Evolutionary conservation across 202 grass and related monocot species (phyloP).

Genomic region (Eragrostis tef): DNA sequence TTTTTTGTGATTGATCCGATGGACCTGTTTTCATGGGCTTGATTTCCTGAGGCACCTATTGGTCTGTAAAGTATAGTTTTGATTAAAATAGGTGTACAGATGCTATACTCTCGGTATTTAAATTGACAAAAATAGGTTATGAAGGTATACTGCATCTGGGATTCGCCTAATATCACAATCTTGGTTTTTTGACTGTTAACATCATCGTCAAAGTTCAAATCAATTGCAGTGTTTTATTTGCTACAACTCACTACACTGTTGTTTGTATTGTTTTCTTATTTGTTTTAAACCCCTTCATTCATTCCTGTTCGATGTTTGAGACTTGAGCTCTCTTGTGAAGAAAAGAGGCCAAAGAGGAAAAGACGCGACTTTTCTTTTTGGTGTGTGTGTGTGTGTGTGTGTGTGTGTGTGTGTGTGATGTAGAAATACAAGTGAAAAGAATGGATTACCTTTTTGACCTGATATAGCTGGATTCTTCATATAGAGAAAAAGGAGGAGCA

Average conservation of each 20-base stretch:
- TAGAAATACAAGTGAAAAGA: neutral
- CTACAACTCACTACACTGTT: neutral
- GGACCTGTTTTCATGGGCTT: constrained; percentile 16
- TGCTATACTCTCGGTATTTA: neutral
- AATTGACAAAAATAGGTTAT: neutral
- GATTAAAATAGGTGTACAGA: neutral
- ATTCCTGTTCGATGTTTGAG: neutral
- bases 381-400: too few species aligned
- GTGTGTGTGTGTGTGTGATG: too few species aligned
- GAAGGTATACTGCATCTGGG: neutral
- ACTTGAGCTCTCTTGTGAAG: neutral
- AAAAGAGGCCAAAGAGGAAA: neutral
- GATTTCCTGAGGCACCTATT: constrained; percentile 36
- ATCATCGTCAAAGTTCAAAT: constrained; percentile 12
- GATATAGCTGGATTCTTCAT: constrained; percentile 1
- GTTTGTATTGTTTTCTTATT: constrained; percentile 11
- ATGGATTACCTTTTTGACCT: constrained; percentile 1
- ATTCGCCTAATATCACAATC: constrained; percentile 2
- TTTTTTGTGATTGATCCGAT: constrained; percentile 33
- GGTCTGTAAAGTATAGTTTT: neutral
- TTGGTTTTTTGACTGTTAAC: neutral
- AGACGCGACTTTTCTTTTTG: neutral
- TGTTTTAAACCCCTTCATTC: neutral
- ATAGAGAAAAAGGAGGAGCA: neutral
- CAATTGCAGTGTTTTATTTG: constrained; percentile 22